phyloP scores from a whole-genome alignment of 257 asterid genomes.

The Leonotis leonurus region DNA sequence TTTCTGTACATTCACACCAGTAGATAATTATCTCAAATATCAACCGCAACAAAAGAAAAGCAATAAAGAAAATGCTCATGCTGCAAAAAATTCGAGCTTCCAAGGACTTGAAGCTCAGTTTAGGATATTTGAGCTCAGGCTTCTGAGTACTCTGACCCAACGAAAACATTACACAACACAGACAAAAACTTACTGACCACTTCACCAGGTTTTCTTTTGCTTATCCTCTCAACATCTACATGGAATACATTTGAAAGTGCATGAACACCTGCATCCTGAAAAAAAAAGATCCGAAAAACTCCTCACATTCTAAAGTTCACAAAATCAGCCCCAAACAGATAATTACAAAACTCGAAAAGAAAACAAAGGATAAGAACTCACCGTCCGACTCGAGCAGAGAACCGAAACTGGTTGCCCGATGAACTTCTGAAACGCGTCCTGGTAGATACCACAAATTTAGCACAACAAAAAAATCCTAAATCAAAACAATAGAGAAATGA shows the following conservation, averaged over 20 bases:
- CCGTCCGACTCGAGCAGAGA: constrained; percentile 91
- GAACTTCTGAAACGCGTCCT: constrained; percentile 77
- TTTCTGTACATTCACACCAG: background rate
- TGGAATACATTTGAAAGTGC: constrained; percentile 90
- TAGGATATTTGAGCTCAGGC: too few species aligned
- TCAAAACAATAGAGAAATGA: background rate
- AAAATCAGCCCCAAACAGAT: background rate
- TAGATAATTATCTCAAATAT: background rate
- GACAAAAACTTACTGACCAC: constrained; percentile 39
- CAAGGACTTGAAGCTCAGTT: constrained; percentile 7
- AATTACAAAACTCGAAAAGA: background rate
- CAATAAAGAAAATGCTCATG: background rate
- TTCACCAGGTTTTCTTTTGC: constrained; percentile 93
- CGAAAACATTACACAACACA: background rate
- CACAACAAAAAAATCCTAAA: background rate
- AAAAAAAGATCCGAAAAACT: background rate
- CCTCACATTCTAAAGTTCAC: background rate
- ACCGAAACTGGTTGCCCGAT: constrained; percentile 77
- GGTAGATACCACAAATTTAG: background rate
- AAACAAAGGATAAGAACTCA: constrained; percentile 26
- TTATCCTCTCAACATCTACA: constrained; percentile 87
- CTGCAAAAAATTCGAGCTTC: background rate
- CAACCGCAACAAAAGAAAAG: background rate
- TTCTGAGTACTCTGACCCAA: background rate
- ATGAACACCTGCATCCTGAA: constrained; percentile 94